phyloP scores from a whole-genome alignment of 2,329 filamentous ascomycete species.

The Alternaria novae-zelandiae region DNA sequence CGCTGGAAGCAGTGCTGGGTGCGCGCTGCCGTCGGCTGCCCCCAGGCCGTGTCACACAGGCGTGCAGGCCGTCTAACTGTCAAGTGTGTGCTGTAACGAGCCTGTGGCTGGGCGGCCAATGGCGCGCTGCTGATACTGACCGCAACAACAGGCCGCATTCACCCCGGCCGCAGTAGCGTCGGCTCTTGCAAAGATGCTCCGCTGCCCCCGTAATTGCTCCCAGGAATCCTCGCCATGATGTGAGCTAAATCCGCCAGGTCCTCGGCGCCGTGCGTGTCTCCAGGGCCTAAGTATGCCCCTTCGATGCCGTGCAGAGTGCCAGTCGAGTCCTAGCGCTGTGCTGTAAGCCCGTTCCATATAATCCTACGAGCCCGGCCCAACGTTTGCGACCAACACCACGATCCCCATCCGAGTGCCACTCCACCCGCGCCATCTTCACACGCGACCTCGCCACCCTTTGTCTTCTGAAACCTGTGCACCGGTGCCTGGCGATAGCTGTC shows the following conservation, averaged over 20 bases:
- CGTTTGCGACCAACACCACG: slow-evolving; percentile 22
- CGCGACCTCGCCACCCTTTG: slow-evolving; percentile 28
- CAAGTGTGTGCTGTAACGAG: slow-evolving; percentile 11
- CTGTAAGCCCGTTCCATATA: slow-evolving; percentile 20
- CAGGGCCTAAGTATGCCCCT: slow-evolving; percentile 4
- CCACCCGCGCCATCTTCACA: slow-evolving; percentile 15
- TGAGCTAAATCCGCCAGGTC: slow-evolving; percentile 33
- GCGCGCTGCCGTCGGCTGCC: not conserved
- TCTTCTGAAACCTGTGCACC: slow-evolving; percentile 29
- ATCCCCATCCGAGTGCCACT: slow-evolving; percentile 14
- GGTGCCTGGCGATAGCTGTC: slow-evolving; percentile 20
- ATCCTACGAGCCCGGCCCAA: slow-evolving; percentile 22
- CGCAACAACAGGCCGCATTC: slow-evolving; percentile 17
- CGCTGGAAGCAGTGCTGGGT: not conserved
- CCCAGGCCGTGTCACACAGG: not conserved
- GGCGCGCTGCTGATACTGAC: slow-evolving; percentile 17
- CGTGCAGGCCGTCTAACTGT: slow-evolving; percentile 13
- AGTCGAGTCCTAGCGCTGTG: slow-evolving; percentile 17
- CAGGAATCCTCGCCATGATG: slow-evolving; percentile 12
- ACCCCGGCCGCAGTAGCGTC: slow-evolving; percentile 18
- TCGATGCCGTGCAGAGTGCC: slow-evolving; percentile 7
- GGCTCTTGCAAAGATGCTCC: slow-evolving; percentile 19
- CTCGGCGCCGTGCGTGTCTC: slow-evolving; percentile 19
- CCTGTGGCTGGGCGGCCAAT: slow-evolving; percentile 18
- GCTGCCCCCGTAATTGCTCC: slow-evolving; percentile 28